Evolutionary conservation across 306 rosid genomes (phyloP).

Genomic region (Acacia acuminata): DNA sequence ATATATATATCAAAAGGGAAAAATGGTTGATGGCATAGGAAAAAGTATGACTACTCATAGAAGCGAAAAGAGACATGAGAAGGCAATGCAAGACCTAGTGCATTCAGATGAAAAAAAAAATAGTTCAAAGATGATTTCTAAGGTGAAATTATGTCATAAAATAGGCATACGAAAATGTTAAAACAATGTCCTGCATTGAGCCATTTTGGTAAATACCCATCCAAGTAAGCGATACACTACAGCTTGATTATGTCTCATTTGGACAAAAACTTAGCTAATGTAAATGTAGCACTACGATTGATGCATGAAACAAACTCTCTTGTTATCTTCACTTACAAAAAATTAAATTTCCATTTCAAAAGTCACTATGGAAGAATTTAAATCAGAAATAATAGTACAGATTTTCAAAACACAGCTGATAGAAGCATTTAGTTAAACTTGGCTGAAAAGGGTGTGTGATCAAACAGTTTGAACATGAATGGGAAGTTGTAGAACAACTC

Average conservation of each 20-base stretch:
- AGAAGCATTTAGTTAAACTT: not conserved
- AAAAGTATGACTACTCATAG: not conserved
- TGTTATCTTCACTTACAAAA: not conserved
- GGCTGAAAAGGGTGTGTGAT: not conserved
- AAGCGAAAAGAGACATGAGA: not conserved
- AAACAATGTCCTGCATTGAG: not conserved
- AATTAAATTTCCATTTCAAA: not conserved
- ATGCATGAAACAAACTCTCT: not conserved
- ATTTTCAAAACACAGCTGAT: not conserved
- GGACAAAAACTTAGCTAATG: not conserved
- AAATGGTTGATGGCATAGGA: not conserved
- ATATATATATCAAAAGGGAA: not conserved
- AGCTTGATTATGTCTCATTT: not conserved
- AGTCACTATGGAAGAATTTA: not conserved
- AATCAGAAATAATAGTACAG: not conserved
- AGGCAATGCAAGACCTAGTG: not conserved
- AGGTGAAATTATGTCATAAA: too few species aligned
- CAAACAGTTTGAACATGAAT: constrained; percentile 4
- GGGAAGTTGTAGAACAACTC: constrained; percentile 1
- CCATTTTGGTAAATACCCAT: constrained; percentile 1
- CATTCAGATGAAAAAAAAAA: not conserved
- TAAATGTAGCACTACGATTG: not conserved
- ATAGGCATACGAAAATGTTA: not conserved
- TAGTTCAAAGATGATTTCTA: too few species aligned
- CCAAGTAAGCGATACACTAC: too few species aligned